Evolutionary conservation across 2,329 filamentous ascomycete species (phyloP), one percentile per base, ranked within the genome.

Genomic region (Scorias spongiosa): DNA sequence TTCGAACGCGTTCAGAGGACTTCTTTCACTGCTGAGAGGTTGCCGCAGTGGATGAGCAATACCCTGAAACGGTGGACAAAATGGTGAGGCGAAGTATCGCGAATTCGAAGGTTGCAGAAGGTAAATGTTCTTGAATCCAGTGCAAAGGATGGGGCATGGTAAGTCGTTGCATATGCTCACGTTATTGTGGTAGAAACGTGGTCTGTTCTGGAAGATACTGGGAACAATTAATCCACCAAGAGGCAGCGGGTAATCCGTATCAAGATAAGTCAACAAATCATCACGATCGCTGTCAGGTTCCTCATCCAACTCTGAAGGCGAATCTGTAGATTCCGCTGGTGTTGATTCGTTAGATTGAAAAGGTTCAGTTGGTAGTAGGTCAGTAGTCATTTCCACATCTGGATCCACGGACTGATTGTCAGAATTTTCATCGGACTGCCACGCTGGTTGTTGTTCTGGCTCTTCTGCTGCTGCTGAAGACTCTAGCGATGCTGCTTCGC

Each of bases 101-200:
- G 36, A 42, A 36, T 44, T 42, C 20, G 53, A 49, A 14, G 60
- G 61, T 49, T 69, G 66, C 8, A 66, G 49, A 20, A 71, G 60
- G 50, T 64, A 66, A 5, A 69, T 54, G 44, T 66, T 66, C 26
- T 60, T 55, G 41, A 65, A 65, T 0, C 66, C 65, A 32, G 57
- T 46, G 48, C 58, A 55, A 4, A 69, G 51, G 38, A 69, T 63
- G 1, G 69, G 55, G 47, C 61, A 64, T 10, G 66, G 56, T 5
- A 58, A 51, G 15, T 55, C 49, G 11, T 50, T 50, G 45, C 57
- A 60, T 10, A 60, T 42, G 29, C 40, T 29, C 39, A 46, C 44
- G n/a, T 43, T 45, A n/a, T 49, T 41, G 26, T 45, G 42, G 32
- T 49, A 45, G 50, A 58, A 58, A 18, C 51, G 48, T 11, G 57